Base-by-base conservation (phyloP, 805 yeast species). In the Lipomyces chichibuensis region DNA sequence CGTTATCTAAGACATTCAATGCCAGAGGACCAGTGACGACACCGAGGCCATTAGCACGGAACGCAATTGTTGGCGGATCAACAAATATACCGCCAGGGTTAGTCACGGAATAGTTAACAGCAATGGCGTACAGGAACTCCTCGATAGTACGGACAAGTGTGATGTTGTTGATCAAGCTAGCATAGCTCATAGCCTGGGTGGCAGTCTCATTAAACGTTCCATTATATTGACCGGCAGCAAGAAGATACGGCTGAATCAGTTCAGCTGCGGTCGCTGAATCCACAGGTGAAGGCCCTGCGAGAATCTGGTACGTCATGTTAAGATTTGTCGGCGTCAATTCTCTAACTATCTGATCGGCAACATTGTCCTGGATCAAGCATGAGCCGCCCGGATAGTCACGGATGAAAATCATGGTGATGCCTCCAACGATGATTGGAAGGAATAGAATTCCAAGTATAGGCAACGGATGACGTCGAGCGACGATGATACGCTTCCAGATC, bases 51-150 rank as follows among this genome's bases (percentile, higher is more conserved):
- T 77, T 75, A 14, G 73, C 67, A 27, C 66, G 66, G 64, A 75
- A 76, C 5, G 79, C 78, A 53, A 75, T 65, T 2, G 74, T 72
- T 3, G 72, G 64, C 9, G 69, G 66, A 52, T 72, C 74, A 29
- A 74, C 29, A 46, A 62, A 77, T 5, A 76, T 55, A 32, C 80
- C 80, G 46, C 80, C 80, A 6, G 80, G 79, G 39, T 66, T 67
- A n/a, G 74, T 59, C 11, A 64, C 61, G 8, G 74, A 49, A 65
- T 70, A 72, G 60, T 76, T 76, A 3, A 65, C 63, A 20, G 57
- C 57, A 49, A 77, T 57, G 23, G 61, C 70, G 6, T 63, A 62
- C 59, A 62, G 53, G 59, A 75, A 76, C 8, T 73, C 69, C 49
- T 64, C 68, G n/a, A 57, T 65, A 29, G 72, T 70, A 37, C 65